Evolutionary conservation across 768 basidiomycete species (phyloP).

Genomic region (Cyathus striatus): DNA sequence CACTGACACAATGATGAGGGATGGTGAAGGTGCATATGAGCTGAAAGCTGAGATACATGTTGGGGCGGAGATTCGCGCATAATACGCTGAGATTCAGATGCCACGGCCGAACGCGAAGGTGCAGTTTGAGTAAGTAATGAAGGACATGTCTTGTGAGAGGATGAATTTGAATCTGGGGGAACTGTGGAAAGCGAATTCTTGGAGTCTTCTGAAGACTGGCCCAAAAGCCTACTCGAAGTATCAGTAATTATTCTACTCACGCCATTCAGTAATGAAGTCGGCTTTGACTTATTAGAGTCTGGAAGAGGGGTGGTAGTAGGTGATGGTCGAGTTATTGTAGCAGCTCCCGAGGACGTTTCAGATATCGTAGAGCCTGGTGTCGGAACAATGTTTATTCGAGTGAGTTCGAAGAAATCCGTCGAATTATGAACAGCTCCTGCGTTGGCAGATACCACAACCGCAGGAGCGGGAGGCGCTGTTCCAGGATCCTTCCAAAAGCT

Average conservation of each 20-base stretch:
- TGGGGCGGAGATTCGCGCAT: constrained; percentile 32
- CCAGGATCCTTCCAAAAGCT: constrained; percentile 51
- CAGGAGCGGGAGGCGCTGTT: constrained; percentile 45
- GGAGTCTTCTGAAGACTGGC: constrained; percentile 7
- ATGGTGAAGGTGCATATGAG: constrained; percentile 30
- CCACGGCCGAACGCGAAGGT: constrained; percentile 28
- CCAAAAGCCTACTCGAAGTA: constrained; percentile 12
- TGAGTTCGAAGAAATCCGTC: constrained; percentile 30
- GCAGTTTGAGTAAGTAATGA: constrained; percentile 67
- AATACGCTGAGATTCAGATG: constrained; percentile 18
- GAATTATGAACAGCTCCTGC: constrained; percentile 39
- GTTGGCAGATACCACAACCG: constrained; percentile 46
- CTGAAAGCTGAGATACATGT: constrained; percentile 34
- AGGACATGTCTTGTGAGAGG: constrained; percentile 23
- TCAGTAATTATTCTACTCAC: constrained; percentile 18
- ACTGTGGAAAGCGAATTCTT: constrained; percentile 1
- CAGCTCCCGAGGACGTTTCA: constrained; percentile 35
- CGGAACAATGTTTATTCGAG: constrained; percentile 17
- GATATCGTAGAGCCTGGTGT: constrained; percentile 14
- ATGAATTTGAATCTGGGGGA: constrained; percentile 2
- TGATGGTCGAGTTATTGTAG: constrained; percentile 34
- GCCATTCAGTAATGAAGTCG: constrained; percentile 17
- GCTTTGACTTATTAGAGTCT: constrained; percentile 12
- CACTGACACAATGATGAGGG: constrained; percentile 22
- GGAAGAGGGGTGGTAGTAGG: constrained; percentile 31